A percentile compares a stretch with the other conserved stretches of the same genome.
These are phyloP conservation scores for Fusarium robinianum DNA, from an alignment of 2,329 filamentous ascomycete genomes.

Conservation along the genomic window DNA sequence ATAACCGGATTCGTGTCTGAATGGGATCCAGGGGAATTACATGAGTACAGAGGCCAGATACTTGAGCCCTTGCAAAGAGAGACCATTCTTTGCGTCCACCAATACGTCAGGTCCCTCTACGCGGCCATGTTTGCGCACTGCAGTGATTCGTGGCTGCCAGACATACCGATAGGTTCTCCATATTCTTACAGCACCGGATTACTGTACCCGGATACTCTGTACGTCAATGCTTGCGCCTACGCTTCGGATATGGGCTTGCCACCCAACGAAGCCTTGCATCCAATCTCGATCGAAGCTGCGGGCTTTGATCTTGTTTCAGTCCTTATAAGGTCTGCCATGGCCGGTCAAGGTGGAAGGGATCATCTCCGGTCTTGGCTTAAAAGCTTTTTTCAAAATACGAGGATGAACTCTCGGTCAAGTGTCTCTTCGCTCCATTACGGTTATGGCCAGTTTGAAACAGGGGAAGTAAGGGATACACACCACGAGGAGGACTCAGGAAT, in stretches of 20 bases:
- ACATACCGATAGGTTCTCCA: neutral
- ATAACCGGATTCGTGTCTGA: too few species aligned
- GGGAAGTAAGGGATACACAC: neutral
- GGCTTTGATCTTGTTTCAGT: constrained; percentile 2
- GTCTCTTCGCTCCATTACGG: neutral
- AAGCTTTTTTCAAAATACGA: neutral
- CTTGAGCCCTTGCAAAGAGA: neutral
- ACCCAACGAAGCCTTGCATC: too few species aligned
- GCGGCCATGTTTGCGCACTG: constrained; percentile 17
- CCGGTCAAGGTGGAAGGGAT: neutral
- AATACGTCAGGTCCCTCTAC: constrained; percentile 16
- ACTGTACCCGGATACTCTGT: constrained; percentile 14
- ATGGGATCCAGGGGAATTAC: neutral
- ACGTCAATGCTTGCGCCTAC: constrained; percentile 2
- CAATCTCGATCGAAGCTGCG: too few species aligned
- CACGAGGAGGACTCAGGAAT: neutral
- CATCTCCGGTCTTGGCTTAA: neutral
- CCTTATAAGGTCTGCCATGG: neutral
- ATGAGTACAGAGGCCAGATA: neutral
- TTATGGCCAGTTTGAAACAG: neutral
- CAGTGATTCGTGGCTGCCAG: neutral
- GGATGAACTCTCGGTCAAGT: neutral
- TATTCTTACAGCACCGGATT: neutral
- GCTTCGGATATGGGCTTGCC: neutral
- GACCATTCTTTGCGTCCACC: constrained; percentile 13